Evolutionary conservation across 495 filamentous ascomycete genomes (phyloP), one percentile per base, ranked within the genome.

Genomic region (Durotheca rogersii): DNA sequence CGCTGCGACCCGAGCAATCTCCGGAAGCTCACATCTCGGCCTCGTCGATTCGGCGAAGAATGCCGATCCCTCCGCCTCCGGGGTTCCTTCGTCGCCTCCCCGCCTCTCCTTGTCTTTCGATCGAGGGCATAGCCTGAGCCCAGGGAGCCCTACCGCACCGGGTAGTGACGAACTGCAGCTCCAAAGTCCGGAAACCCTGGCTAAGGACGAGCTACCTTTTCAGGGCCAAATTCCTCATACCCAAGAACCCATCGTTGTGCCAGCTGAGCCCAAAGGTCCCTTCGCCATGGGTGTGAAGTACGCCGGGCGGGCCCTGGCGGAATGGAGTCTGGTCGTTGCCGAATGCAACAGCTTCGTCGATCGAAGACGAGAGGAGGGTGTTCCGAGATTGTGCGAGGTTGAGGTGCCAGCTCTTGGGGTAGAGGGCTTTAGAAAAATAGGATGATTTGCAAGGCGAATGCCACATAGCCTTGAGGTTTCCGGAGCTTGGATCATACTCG

Each of bases 311-410:
- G 90, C 93, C 1, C 76, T 98, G 40, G 90, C 92, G 1, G 93
- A 98, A 67, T 98, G 93, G 93, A 74, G 82, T 10, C 69, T 88
- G 15, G 80, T 96, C 27, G 84, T 96, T 6, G 76, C 77, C 17
- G 93, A 98, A 66, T 91, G 85, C 70, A 90, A 97, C 64, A 89
- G 83, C 61, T 98, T 98, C 68, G 88, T 92, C 36, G 88, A 95
- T 20, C 78, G 92, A 19, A 79, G 93, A 47, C 86, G 84, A 51
- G 83, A 83, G 30, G 93, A 98, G 67, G 93, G 93, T 36, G 86
- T 95, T 10, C 82, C 88, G 6, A 71, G 70, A 5, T 77, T 92
- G 59, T 79, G 73, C 38, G 75, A 84, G 52, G 87, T 98, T 34
- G 93, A 98, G 68, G 92, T 91, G 18, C 93, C 93, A 16, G 83